phyloP scores from a whole-genome alignment of 345 rosid genomes.

The Salix udensis region DNA sequence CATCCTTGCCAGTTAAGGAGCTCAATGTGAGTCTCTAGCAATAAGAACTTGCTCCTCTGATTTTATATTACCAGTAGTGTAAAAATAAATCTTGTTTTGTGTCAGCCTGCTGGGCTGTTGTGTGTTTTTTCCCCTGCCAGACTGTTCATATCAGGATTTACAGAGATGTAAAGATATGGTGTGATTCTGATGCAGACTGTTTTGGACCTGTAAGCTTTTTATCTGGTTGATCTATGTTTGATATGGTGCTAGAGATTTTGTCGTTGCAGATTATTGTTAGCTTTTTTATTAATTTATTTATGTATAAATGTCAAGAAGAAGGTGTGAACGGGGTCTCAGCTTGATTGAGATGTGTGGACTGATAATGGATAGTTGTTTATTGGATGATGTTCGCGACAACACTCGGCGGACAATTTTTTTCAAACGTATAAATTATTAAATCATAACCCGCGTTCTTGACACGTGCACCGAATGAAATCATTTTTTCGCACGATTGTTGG shows the following conservation, averaged over 20 bases:
- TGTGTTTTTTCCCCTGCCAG: constrained; percentile 1
- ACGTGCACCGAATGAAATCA: no score
- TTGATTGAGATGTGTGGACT: no score
- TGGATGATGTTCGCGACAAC: no score
- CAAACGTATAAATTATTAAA: no score
- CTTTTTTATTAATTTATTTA: no score
- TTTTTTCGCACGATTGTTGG: no score
- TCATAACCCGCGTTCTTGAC: no score
- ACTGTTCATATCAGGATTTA: constrained; percentile 16
- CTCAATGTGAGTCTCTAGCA: not conserved
- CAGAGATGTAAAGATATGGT: constrained; percentile 14
- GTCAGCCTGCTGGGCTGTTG: not conserved
- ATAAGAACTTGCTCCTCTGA: not conserved
- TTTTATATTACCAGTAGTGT: constrained; percentile 2
- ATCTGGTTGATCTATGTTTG: not conserved
- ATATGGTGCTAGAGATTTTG: not conserved
- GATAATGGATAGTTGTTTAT: no score
- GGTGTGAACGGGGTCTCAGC: no score
- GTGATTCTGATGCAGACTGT: constrained; percentile 12
- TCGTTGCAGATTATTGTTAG: not conserved
- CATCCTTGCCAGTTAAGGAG: not conserved
- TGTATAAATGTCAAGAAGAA: no score
- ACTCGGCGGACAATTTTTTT: no score
- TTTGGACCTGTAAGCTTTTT: not conserved
- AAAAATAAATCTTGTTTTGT: constrained; percentile 14